Base-by-base conservation (phyloP, 164 flowering plant genomes). In the Vitis amurensis region DNA sequence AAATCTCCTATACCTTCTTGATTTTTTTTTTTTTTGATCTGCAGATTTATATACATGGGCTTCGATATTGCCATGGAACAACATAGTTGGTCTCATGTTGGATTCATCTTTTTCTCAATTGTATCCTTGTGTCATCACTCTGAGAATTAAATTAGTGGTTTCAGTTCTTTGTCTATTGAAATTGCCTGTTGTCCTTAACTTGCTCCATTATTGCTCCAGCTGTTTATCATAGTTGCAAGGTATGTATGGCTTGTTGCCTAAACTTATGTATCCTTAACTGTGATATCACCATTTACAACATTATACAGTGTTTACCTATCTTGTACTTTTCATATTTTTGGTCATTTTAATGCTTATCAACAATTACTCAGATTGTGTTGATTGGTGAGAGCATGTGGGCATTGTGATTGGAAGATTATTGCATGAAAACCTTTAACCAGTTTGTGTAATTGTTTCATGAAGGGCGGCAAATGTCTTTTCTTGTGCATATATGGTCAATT, bases 11-110 rank as follows among this genome's bases (percentile, higher is more conserved):
- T 61, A 17, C 47, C 17, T 44, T 55, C 60, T 29, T 62, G 44
- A 37, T 4, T 37, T 37, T 37, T 37, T n/a, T 31, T 31, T 37
- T 37, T 37, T 55, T 11, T 4, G 11, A 37, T 48, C 50, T 79
- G 82, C 90, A 96, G 99, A 66, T 96, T 96, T 69, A 96, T 96
- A 77, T 96, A 96, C 84, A 96, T 96, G 99, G 99, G 99, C 56
- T 91, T 96, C 79, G 98, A 93, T 83, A 96, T 96, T 80, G 98
- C 92, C 68, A 96, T 96, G 97, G 99, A 96, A 77, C 80, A 89
- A 70, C 99, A 96, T 79, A 96, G 98, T 83, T 93, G 98, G 99
- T 93, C 99, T 10, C 99, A 96, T 72, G 76, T 92, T 72, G 99
- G 99, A 66, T 96, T 96, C 78, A 93, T 96, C 78, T 92, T 92